Conservation (phyloP, 2,329 filamentous ascomycete genomes). For the Mariannaea elegans region DNA sequence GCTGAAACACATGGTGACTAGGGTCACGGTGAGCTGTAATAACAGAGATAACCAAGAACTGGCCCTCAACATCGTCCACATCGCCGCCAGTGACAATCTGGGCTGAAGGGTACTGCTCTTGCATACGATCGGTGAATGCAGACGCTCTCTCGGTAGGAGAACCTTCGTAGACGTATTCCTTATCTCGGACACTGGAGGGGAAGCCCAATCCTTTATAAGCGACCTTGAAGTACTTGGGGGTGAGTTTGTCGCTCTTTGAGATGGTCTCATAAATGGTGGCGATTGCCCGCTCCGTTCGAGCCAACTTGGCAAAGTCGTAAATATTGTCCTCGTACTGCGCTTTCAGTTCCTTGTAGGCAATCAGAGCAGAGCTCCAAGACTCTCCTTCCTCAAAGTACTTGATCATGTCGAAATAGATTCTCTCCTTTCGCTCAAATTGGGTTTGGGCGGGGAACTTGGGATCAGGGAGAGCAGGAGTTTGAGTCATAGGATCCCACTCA, state of each 20-base stretch:
- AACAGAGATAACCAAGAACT: conserved; percentile 84
- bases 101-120: conserved; percentile 86
- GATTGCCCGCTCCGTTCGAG: conserved; percentile 87
- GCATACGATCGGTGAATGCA: conserved; percentile 90
- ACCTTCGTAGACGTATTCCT: conserved; percentile 92
- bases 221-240: conserved; percentile 91
- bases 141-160: conserved; percentile 78
- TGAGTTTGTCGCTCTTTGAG: conserved; percentile 79
- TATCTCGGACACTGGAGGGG: conserved; percentile 81
- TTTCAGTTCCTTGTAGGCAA: conserved; percentile 89
- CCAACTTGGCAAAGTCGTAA: conserved; percentile 92
- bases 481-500: conserved; percentile 81
- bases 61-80: conserved; percentile 85
- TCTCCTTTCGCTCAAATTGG: conserved; percentile 91
- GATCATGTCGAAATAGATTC: conserved; percentile 93
- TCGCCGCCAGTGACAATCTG: conserved; percentile 77
- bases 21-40: conserved; percentile 86
- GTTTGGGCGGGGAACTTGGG: conserved; percentile 85
- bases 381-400: conserved; percentile 94
- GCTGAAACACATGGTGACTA: conserved; percentile 84
- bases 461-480: conserved; percentile 72
- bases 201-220: conserved; percentile 91
- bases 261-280: conserved; percentile 92
- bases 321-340: conserved; percentile 89
- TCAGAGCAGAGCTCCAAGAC: conserved; percentile 88